phyloP scores from a whole-genome alignment of 2,329 filamentous ascomycete genomes.

The Aspergillus pseudoterreus region DNA sequence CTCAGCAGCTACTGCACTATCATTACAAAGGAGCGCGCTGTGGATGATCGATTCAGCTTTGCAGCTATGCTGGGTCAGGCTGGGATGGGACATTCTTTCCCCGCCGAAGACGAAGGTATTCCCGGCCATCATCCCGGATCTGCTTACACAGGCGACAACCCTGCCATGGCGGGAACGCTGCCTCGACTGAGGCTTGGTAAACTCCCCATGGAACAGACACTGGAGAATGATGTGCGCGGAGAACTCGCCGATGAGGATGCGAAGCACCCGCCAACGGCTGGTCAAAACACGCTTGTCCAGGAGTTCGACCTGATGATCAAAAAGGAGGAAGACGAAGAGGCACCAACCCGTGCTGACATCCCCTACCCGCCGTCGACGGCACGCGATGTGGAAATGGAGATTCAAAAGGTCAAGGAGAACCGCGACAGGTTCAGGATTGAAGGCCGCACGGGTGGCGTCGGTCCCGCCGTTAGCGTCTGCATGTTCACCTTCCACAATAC shows the following conservation, averaged over 20 bases:
- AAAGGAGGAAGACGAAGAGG: constrained; percentile 82
- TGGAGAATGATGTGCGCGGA: constrained; percentile 80
- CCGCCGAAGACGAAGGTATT: constrained; percentile 66
- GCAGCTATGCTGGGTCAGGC: constrained; percentile 56
- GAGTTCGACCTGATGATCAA: constrained; percentile 88
- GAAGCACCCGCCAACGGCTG: constrained; percentile 67
- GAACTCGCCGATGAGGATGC: constrained; percentile 83
- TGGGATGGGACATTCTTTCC: constrained; percentile 53
- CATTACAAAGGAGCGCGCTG: constrained; percentile 56
- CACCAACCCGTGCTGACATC: constrained; percentile 70
- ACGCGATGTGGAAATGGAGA: constrained; percentile 87
- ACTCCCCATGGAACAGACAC: constrained; percentile 75
- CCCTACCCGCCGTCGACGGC: constrained; percentile 85
- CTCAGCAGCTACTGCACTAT: constrained; percentile 61
- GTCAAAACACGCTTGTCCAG: constrained; percentile 72
- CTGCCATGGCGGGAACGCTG: constrained; percentile 53
- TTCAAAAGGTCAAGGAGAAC: constrained; percentile 89
- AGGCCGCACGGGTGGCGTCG: constrained; percentile 74
- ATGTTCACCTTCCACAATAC: constrained; percentile 99
- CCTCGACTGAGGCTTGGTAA: constrained; percentile 71
- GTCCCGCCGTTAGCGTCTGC: constrained; percentile 79
- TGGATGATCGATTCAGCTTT: constrained; percentile 57
- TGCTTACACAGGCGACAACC: constrained; percentile 56
- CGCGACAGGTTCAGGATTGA: constrained; percentile 89
- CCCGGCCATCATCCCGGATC: constrained; percentile 64